Evolutionary conservation across 2,329 filamentous ascomycete species (phyloP).

Genomic region (Stachybotrys elegans): DNA sequence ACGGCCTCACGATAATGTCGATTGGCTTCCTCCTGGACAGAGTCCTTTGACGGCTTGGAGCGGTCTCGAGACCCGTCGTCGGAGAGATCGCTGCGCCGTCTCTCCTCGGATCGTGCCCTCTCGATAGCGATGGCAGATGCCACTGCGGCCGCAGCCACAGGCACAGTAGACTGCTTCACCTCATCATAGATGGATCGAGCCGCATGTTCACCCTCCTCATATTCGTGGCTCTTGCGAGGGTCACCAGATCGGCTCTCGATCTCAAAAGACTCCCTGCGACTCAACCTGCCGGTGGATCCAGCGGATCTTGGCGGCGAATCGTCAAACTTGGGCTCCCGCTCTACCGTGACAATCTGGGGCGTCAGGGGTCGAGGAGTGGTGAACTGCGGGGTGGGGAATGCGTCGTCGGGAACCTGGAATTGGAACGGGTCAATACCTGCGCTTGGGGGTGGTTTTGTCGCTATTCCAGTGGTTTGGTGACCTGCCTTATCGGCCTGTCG

Average conservation of each 20-base stretch:
- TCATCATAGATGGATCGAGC: slow-evolving; percentile 40
- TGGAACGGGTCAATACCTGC: slow-evolving; percentile 52
- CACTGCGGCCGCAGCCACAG: slow-evolving; percentile 41
- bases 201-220: slow-evolving; percentile 35
- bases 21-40: slow-evolving; percentile 53
- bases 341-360: slow-evolving; percentile 47
- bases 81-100: slow-evolving; percentile 24
- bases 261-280: slow-evolving; percentile 47
- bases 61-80: slow-evolving; percentile 28
- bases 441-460: slow-evolving; percentile 17
- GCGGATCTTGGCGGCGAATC: slow-evolving; percentile 23
- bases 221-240: slow-evolving; percentile 20
- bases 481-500: slow-evolving; percentile 21
- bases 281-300: slow-evolving; percentile 32
- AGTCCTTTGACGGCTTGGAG: slow-evolving; percentile 29
- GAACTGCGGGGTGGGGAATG: slow-evolving; percentile 40
- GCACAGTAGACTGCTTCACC: slow-evolving; percentile 41
- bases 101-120: slow-evolving; percentile 29
- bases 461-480: slow-evolving; percentile 21
- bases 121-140: slow-evolving; percentile 41
- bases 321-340: slow-evolving; percentile 47
- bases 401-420: slow-evolving; percentile 49
- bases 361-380: slow-evolving; percentile 39
- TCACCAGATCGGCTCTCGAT: slow-evolving; percentile 29
- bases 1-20: slow-evolving; percentile 51